Evolutionary conservation across 129 eudicot species (phyloP).

Genomic region (Smallanthus sonchifolius): DNA sequence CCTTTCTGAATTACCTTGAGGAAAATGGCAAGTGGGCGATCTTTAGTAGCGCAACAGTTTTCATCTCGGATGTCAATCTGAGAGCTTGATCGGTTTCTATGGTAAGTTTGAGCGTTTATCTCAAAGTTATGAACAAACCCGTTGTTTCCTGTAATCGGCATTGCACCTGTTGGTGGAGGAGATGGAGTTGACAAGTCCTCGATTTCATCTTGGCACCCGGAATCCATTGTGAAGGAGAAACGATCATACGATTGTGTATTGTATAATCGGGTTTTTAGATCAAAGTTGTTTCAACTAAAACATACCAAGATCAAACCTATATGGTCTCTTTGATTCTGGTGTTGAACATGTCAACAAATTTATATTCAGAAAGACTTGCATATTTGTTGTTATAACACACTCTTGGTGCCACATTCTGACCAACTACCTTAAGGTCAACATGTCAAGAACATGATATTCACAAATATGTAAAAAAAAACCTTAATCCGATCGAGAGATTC

Average conservation of each 20-base stretch:
- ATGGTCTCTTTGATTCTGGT: slow-evolving; percentile 22
- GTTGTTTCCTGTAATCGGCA: slow-evolving; percentile 61
- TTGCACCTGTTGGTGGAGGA: slow-evolving; percentile 48
- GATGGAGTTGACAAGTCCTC: slow-evolving; percentile 50
- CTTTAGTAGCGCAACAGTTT: slow-evolving; percentile 26
- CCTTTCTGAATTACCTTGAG: slow-evolving; percentile 50
- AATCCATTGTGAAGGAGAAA: slow-evolving; percentile 38
- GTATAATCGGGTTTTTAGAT: slow-evolving; percentile 19
- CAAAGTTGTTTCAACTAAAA: slow-evolving; percentile 33
- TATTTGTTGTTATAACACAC: slow-evolving; percentile 49
- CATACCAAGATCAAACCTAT: slow-evolving; percentile 44
- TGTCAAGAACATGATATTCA: slow-evolving; percentile 52
- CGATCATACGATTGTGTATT: slow-evolving; percentile 5
- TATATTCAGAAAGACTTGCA: slow-evolving; percentile 17
- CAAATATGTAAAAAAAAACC: neutral
- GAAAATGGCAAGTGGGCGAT: slow-evolving; percentile 75
- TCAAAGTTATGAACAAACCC: slow-evolving; percentile 58
- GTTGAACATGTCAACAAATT: slow-evolving; percentile 42
- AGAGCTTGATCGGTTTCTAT: slow-evolving; percentile 47
- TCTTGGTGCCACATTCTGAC: slow-evolving; percentile 43
- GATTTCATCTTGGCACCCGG: slow-evolving; percentile 46
- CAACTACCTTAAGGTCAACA: slow-evolving; percentile 30
- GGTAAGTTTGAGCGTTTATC: slow-evolving; percentile 51
- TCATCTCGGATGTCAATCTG: slow-evolving; percentile 71
- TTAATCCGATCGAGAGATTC: no score